Evolutionary conservation across 2,329 filamentous ascomycete genomes (phyloP).

Genomic region (Epichloe uncinata): DNA sequence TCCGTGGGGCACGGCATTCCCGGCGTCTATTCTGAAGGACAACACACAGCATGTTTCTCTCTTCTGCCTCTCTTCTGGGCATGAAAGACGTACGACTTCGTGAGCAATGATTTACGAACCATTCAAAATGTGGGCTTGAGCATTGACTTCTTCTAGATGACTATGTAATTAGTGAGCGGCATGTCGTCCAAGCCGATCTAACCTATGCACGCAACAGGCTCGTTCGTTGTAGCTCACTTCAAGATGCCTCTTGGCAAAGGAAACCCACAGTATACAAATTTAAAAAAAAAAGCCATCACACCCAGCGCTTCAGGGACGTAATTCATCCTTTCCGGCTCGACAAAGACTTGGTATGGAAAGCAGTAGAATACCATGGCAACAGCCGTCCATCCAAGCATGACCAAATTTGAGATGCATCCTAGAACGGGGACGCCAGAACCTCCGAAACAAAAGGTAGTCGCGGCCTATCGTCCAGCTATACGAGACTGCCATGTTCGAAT

Average conservation of each 20-base stretch:
- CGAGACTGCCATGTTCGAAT: constrained; percentile 18
- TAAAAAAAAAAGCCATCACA: constrained; percentile 8
- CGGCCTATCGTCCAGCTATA: constrained; percentile 9
- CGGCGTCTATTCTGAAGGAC: no score
- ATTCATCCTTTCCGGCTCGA: constrained; percentile 12
- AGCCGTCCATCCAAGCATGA: constrained; percentile 13
- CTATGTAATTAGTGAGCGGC: no score
- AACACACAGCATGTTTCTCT: no score
- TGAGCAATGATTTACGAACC: no score
- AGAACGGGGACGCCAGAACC: constrained; percentile 13
- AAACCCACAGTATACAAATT: constrained; percentile 10
- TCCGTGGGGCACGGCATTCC: no score
- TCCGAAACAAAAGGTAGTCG: no score
- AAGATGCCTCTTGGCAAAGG: constrained; percentile 12
- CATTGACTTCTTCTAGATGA: no score
- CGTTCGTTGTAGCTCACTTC: constrained; percentile 9
- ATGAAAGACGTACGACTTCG: no score
- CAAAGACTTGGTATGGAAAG: constrained; percentile 14
- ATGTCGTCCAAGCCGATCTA: background rate
- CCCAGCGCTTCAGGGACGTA: constrained; percentile 13
- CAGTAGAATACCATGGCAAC: constrained; percentile 15
- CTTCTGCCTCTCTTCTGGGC: no score
- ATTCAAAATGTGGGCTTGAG: no score
- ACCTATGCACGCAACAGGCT: background rate
- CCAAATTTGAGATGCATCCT: constrained; percentile 13